Percentiles rank a stretch among this genome's conserved stretches.
Evolutionary conservation across 2,329 filamentous ascomycete genomes (phyloP).

Genomic region (Phoma sp.): DNA sequence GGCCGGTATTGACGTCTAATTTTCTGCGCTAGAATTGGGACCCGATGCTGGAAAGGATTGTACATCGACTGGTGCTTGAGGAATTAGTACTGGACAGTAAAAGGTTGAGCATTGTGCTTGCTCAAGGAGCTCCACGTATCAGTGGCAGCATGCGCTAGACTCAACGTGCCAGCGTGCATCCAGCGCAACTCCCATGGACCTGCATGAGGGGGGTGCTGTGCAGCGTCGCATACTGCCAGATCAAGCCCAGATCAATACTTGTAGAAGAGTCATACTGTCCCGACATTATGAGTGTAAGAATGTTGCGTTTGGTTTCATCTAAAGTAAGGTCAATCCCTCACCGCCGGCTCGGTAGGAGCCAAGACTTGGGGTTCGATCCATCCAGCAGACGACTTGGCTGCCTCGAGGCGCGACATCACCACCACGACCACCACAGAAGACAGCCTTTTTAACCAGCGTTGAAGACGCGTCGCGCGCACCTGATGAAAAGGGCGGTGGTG

Average conservation of each 20-base stretch:
- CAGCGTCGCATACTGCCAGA: conserved; percentile 17
- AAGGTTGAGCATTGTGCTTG: not conserved
- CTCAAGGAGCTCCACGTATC: not conserved
- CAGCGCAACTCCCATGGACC: not conserved
- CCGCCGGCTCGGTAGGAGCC: conserved; percentile 8
- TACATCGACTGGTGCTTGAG: not conserved
- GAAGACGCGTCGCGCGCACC: conserved; percentile 11
- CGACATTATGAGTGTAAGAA: conserved; percentile 7
- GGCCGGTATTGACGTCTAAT: not conserved
- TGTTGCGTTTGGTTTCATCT: conserved; percentile 14
- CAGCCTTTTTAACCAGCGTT: not conserved
- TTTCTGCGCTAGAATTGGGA: not conserved
- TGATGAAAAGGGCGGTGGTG: conserved; percentile 33
- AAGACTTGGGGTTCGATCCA: conserved; percentile 4
- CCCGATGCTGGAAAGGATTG: not conserved
- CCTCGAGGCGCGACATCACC: not conserved
- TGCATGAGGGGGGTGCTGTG: conserved; percentile 10
- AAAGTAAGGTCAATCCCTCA: conserved; percentile 11
- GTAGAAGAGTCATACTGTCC: conserved; percentile 11
- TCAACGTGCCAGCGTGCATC: conserved; percentile 11
- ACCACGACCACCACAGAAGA: not conserved
- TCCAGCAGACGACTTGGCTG: not conserved
- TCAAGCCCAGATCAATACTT: not conserved
- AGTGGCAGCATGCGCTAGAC: conserved; percentile 23
- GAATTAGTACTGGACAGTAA: too few species aligned